Percentiles rank a stretch among this genome's conserved stretches.
Conservation (phyloP, 1,284 basidiomycete species). For the Xanthoconium separans region DNA sequence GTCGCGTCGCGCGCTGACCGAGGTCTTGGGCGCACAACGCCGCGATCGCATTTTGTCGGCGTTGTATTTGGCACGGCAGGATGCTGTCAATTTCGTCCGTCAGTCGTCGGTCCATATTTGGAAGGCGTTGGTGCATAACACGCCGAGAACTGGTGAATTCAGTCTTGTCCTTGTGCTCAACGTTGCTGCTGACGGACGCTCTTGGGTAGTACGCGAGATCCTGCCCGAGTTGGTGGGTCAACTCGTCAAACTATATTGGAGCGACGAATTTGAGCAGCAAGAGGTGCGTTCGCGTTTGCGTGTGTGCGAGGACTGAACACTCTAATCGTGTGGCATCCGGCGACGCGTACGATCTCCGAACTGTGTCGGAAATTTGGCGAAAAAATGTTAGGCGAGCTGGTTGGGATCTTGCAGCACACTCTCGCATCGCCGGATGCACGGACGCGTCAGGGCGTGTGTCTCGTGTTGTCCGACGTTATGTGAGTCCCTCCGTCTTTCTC, state of each 20-base stretch:
- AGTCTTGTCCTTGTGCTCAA: neutral
- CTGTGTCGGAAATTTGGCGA: conserved; percentile 97
- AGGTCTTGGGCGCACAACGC: conserved; percentile 87
- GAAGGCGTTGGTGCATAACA: conserved; percentile 96
- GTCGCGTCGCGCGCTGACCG: conserved; percentile 82
- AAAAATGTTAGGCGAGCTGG: conserved; percentile 83
- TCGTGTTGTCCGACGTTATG: conserved; percentile 89
- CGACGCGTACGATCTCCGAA: conserved; percentile 84
- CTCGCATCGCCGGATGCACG: conserved; percentile 70
- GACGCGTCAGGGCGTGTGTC: conserved; percentile 86
- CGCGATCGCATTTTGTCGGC: conserved; percentile 90
- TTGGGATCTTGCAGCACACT: conserved; percentile 74
- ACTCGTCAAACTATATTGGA: conserved; percentile 75
- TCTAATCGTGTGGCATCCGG: conserved; percentile 53
- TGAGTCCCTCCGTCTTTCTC: conserved; percentile 33
- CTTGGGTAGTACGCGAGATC: conserved; percentile 81
- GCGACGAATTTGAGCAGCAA: conserved; percentile 82
- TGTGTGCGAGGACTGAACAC: neutral
- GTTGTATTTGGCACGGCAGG: conserved; percentile 93
- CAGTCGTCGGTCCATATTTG: conserved; percentile 95
- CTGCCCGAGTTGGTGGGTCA: conserved; percentile 83
- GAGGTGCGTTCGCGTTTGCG: conserved; percentile 58
- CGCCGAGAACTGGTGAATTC: conserved; percentile 71
- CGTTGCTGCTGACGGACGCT: neutral
- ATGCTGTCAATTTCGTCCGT: conserved; percentile 87